Percentiles rank a stretch among this genome's conserved stretches.
Conservation (phyloP, 2,329 filamentous ascomycete genomes). For the Curvularia eragrostidis region DNA sequence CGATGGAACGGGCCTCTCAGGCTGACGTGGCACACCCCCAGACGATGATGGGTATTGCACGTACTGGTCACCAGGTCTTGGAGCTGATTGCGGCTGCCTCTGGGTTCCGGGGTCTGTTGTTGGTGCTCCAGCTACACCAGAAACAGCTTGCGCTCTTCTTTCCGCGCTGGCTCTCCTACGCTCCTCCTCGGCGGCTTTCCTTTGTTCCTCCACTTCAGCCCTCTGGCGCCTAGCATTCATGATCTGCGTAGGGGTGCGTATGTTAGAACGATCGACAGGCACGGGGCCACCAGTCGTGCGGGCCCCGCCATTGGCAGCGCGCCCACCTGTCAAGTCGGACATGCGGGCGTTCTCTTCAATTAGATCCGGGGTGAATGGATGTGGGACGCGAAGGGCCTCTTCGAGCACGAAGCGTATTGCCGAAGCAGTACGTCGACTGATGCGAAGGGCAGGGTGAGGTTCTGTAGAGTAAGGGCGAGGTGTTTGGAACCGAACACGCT, state of each 20-base stretch:
- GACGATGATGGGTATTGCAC: constrained; percentile 35
- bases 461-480: constrained; percentile 43
- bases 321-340: constrained; percentile 77
- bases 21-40: constrained; percentile 38
- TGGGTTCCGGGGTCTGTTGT: constrained; percentile 38
- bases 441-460: constrained; percentile 66
- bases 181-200: constrained; percentile 61
- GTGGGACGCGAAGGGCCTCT: constrained; percentile 83
- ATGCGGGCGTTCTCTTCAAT: constrained; percentile 90
- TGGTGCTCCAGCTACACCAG: constrained; percentile 57
- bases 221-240: constrained; percentile 85
- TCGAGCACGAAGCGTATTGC: constrained; percentile 93
- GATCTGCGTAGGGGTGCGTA: constrained; percentile 86
- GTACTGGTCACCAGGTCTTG: constrained; percentile 39
- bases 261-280: constrained; percentile 64
- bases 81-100: constrained; percentile 38
- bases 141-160: constrained; percentile 64
- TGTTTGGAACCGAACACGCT: constrained; percentile 45
- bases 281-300: constrained; percentile 60
- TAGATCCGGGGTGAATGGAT: constrained; percentile 81
- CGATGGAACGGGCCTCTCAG: constrained; percentile 37
- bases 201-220: constrained; percentile 63
- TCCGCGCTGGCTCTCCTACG: constrained; percentile 61
- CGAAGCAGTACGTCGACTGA: constrained; percentile 84
- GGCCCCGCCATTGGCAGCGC: constrained; percentile 64